Percentiles rank a stretch among this genome's conserved stretches.
Conservation (phyloP, 2,329 filamentous ascomycete species). For the Teratosphaeria epicoccoides region DNA sequence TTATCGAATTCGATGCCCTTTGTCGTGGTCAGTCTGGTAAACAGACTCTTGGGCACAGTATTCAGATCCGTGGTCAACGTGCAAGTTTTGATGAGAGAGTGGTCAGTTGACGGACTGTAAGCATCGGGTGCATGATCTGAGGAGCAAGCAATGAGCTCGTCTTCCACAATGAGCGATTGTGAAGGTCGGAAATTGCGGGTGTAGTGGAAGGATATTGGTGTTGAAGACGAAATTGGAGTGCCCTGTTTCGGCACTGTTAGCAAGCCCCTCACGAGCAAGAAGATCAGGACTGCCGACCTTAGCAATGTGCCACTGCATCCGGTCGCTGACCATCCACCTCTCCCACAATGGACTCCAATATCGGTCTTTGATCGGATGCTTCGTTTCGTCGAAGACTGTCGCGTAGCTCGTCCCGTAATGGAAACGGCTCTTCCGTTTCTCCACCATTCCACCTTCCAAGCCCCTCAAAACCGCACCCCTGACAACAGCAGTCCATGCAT, state of each 20-base stretch:
- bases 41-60: constrained; percentile 61
- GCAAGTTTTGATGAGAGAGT: constrained; percentile 55
- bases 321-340: constrained; percentile 70
- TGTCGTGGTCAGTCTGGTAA: constrained; percentile 67
- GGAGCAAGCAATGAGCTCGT: constrained; percentile 69
- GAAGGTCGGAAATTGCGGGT: constrained; percentile 73
- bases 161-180: constrained; percentile 66
- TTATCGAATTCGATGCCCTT: constrained; percentile 73
- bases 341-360: constrained; percentile 77
- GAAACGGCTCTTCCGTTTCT: constrained; percentile 62
- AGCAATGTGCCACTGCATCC: constrained; percentile 78
- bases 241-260: constrained; percentile 35
- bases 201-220: constrained; percentile 73
- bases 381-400: constrained; percentile 61
- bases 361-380: constrained; percentile 60
- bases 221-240: constrained; percentile 61
- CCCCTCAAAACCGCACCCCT: constrained; percentile 65
- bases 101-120: constrained; percentile 19
- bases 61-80: constrained; percentile 71
- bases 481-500: constrained; percentile 73
- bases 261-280: not conserved
- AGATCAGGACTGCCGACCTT: constrained; percentile 46
- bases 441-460: constrained; percentile 62
- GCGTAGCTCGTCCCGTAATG: constrained; percentile 75
- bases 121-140: constrained; percentile 53